A percentile compares a stretch with the other conserved stretches of the same genome.
phyloP scores from a whole-genome alignment of 768 basidiomycete genomes.

The Russula griseocarnosa region DNA sequence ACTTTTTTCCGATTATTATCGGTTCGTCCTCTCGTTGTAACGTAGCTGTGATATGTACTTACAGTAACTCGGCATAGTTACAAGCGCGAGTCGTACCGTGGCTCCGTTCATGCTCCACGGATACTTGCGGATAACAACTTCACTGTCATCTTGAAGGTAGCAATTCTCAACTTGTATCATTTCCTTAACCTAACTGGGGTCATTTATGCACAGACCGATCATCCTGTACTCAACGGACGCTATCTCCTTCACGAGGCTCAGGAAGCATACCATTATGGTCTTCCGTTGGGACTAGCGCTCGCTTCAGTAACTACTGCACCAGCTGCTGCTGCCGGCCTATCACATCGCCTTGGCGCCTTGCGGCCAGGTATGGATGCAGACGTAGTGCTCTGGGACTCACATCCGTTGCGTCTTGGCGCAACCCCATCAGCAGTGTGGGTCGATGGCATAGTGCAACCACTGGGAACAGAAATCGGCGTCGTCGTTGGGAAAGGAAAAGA shows the following conservation, averaged over 20 bases:
- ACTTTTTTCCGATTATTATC: constrained; percentile 60
- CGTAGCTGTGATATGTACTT: not conserved
- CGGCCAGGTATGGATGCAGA: constrained; percentile 44
- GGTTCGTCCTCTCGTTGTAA: constrained; percentile 30
- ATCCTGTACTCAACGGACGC: constrained; percentile 62
- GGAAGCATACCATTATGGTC: constrained; percentile 76
- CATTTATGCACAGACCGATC: constrained; percentile 50
- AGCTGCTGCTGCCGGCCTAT: constrained; percentile 70
- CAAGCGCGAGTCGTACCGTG: constrained; percentile 79
- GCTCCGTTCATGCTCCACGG: constrained; percentile 75
- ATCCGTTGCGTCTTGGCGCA: constrained; percentile 70
- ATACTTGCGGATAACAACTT: constrained; percentile 66
- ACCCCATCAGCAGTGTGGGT: constrained; percentile 69
- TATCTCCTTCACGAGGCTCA: constrained; percentile 82
- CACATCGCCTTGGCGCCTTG: constrained; percentile 73
- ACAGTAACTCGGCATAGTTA: constrained; percentile 37
- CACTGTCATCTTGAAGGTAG: constrained; percentile 70
- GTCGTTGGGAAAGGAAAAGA: constrained; percentile 29
- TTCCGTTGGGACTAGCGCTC: constrained; percentile 65
- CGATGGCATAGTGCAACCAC: constrained; percentile 69
- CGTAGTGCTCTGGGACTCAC: constrained; percentile 72
- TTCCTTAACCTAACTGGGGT: not conserved
- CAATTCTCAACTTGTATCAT: not conserved
- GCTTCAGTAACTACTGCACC: constrained; percentile 70
- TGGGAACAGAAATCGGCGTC: constrained; percentile 39